Evolutionary conservation across 2,329 filamentous ascomycete genomes (phyloP).

Genomic region (Rachicladosporium sp.): DNA sequence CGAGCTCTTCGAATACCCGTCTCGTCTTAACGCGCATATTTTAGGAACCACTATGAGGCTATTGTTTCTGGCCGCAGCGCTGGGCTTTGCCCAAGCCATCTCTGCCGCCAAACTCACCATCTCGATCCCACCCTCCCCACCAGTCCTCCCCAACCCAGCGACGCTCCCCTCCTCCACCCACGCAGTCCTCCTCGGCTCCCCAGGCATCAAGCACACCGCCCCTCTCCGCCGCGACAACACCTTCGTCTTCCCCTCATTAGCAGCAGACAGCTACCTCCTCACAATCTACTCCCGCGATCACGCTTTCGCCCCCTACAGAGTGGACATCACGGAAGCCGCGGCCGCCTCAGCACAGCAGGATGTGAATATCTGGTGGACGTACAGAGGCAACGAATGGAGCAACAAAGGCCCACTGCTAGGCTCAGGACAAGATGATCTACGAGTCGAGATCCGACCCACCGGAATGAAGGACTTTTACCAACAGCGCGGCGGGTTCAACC

Average conservation of each 20-base stretch:
- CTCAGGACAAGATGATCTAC: slow-evolving; percentile 30
- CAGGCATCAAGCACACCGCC: slow-evolving; percentile 39
- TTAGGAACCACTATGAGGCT: slow-evolving; percentile 1
- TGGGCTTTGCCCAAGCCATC: slow-evolving; percentile 5
- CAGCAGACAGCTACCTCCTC: slow-evolving; percentile 63
- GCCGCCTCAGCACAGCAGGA: slow-evolving; percentile 30
- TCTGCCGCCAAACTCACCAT: slow-evolving; percentile 37
- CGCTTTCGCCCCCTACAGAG: slow-evolving; percentile 64
- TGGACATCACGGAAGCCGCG: slow-evolving; percentile 49
- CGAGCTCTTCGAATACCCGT: background rate
- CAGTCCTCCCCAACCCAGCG: slow-evolving; percentile 31
- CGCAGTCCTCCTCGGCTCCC: slow-evolving; percentile 42
- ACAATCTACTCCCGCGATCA: slow-evolving; percentile 66
- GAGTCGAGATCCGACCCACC: slow-evolving; percentile 50
- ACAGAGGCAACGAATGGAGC: slow-evolving; percentile 76
- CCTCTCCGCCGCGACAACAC: slow-evolving; percentile 56
- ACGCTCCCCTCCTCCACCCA: slow-evolving; percentile 45
- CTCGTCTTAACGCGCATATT: background rate
- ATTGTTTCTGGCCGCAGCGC: background rate
- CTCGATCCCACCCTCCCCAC: slow-evolving; percentile 35
- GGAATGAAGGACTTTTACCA: slow-evolving; percentile 64
- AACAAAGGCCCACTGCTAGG: slow-evolving; percentile 62
- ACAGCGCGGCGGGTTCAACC: slow-evolving; percentile 51
- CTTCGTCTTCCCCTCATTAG: slow-evolving; percentile 65
- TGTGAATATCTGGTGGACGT: slow-evolving; percentile 69